Conservation (phyloP, 352 stramenopile species). For the Phytophthora nicotianae region DNA sequence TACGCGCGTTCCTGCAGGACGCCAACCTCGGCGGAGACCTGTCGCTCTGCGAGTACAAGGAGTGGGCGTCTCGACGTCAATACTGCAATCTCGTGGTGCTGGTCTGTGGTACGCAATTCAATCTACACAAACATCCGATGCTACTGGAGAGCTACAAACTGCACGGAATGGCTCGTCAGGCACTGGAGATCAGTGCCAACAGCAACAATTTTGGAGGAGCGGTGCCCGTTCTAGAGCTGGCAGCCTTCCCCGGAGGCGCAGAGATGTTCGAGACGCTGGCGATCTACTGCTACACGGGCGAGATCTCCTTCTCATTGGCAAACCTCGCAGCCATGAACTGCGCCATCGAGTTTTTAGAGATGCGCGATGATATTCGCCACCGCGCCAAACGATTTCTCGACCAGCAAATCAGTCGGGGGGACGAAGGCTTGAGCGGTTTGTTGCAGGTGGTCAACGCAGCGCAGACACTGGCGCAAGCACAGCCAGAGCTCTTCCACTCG, state of each 20-base stretch:
- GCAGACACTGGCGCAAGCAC: constrained; percentile 27
- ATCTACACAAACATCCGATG: constrained; percentile 75
- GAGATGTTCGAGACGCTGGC: constrained; percentile 68
- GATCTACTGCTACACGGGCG: constrained; percentile 72
- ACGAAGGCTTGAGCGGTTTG: constrained; percentile 15
- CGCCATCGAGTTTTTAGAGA: constrained; percentile 51
- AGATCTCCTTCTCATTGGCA: constrained; percentile 40
- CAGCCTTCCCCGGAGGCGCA: constrained; percentile 56
- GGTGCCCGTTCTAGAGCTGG: constrained; percentile 51
- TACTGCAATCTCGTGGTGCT: constrained; percentile 70
- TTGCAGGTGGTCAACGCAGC: constrained; percentile 26
- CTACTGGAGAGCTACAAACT: constrained; percentile 57
- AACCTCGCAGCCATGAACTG: constrained; percentile 41
- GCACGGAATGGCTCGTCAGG: constrained; percentile 42
- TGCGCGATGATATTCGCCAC: constrained; percentile 42
- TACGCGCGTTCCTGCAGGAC: constrained; percentile 37
- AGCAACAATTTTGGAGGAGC: constrained; percentile 12
- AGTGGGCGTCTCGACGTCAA: constrained; percentile 45
- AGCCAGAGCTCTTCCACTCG: constrained; percentile 29
- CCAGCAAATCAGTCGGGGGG: constrained; percentile 18
- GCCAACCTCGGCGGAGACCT: constrained; percentile 38
- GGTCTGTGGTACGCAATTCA: constrained; percentile 69
- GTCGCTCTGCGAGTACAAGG: constrained; percentile 60
- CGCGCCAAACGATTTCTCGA: constrained; percentile 39
- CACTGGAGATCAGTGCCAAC: constrained; percentile 17